Evolutionary conservation across 176 grass and related monocot genomes (phyloP).

Genomic region (Bothriochloa decipiens): DNA sequence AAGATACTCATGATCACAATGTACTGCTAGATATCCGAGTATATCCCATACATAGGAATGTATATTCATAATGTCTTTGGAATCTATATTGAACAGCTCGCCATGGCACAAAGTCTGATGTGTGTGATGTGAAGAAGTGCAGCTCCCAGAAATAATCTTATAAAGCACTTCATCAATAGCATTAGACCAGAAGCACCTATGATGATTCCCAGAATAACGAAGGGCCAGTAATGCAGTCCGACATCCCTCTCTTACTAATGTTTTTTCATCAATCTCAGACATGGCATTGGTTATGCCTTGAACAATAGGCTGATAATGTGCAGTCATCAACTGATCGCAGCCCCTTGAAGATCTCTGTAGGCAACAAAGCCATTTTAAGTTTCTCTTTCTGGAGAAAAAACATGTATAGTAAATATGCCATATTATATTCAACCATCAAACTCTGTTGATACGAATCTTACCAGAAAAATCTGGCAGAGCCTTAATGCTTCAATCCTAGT

Average conservation of each 20-base stretch:
- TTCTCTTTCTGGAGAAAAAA: slow-evolving; percentile 6
- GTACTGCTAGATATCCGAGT: slow-evolving; percentile 66
- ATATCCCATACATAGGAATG: slow-evolving; percentile 76
- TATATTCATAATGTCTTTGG: slow-evolving; percentile 53
- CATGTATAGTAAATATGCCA: background rate
- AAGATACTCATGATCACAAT: slow-evolving; percentile 44
- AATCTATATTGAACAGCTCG: slow-evolving; percentile 46
- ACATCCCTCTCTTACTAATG: slow-evolving; percentile 68
- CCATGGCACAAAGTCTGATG: slow-evolving; percentile 34
- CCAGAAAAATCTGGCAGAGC: slow-evolving; percentile 72
- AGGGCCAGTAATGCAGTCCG: slow-evolving; percentile 60
- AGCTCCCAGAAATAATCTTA: slow-evolving; percentile 53
- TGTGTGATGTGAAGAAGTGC: slow-evolving; percentile 30
- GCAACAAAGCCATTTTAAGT: slow-evolving; percentile 10
- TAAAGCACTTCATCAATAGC: slow-evolving; percentile 66
- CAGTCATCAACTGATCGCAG: slow-evolving; percentile 43
- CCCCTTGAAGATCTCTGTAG: slow-evolving; percentile 63
- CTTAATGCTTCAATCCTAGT: slow-evolving; percentile 67
- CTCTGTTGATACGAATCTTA: slow-evolving; percentile 31
- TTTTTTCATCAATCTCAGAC: slow-evolving; percentile 51
- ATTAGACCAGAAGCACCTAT: slow-evolving; percentile 70
- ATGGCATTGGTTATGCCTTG: slow-evolving; percentile 68
- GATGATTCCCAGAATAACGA: slow-evolving; percentile 69
- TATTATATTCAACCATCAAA: slow-evolving; percentile 8
- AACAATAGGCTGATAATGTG: slow-evolving; percentile 53